Percentiles rank a stretch among this genome's conserved stretches.
phyloP scores from a whole-genome alignment of 495 filamentous ascomycete genomes.

The Podospora anserina region DNA sequence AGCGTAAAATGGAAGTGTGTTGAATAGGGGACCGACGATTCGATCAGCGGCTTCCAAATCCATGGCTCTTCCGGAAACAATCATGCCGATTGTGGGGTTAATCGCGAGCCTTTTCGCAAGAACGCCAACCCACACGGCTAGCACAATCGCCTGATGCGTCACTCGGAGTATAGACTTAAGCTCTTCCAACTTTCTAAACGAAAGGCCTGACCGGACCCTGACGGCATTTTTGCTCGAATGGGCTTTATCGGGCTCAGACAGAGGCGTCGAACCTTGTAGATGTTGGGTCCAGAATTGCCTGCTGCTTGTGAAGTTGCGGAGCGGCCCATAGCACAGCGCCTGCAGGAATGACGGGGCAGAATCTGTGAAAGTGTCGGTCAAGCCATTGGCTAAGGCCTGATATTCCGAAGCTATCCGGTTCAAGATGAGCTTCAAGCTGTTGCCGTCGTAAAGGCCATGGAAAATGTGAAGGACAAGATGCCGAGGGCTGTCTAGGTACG shows the following conservation, averaged over 20 bases:
- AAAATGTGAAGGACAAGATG: slow-evolving; percentile 65
- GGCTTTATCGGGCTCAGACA: slow-evolving; percentile 28
- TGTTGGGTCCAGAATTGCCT: slow-evolving; percentile 66
- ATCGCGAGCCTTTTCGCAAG: slow-evolving; percentile 40
- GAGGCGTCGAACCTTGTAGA: slow-evolving; percentile 43
- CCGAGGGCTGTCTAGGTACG: slow-evolving; percentile 33
- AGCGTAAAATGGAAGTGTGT: slow-evolving; percentile 70
- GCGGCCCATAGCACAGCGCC: slow-evolving; percentile 53
- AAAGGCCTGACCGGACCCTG: slow-evolving; percentile 18
- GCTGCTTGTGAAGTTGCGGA: slow-evolving; percentile 53
- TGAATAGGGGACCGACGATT: slow-evolving; percentile 83
- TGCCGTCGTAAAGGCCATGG: slow-evolving; percentile 87
- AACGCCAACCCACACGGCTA: slow-evolving; percentile 63
- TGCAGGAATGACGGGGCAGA: slow-evolving; percentile 47
- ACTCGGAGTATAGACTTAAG: slow-evolving; percentile 56
- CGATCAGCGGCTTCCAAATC: slow-evolving; percentile 62
- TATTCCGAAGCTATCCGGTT: slow-evolving; percentile 53
- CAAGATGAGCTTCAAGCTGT: slow-evolving; percentile 67
- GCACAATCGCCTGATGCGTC: slow-evolving; percentile 71
- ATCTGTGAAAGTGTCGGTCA: not conserved
- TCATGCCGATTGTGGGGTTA: slow-evolving; percentile 55
- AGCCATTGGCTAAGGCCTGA: slow-evolving; percentile 18
- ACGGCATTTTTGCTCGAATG: slow-evolving; percentile 10
- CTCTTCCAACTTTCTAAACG: slow-evolving; percentile 41
- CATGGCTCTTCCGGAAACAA: slow-evolving; percentile 69